phyloP scores from a whole-genome alignment of 441 rosid species.

The Corymbia calophylla region DNA sequence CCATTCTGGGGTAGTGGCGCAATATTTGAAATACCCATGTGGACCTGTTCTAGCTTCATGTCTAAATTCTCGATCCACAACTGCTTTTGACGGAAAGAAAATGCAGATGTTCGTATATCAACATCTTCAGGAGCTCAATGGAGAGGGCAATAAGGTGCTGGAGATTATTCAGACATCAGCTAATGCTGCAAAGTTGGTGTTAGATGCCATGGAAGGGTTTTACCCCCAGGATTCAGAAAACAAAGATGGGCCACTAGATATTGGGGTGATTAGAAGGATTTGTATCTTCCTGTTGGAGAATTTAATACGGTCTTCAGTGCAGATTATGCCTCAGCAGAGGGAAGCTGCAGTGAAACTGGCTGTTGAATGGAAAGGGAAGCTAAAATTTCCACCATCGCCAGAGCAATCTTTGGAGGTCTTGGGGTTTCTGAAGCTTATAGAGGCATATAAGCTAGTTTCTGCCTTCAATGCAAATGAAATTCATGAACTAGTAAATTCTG shows the following conservation, averaged over 20 bases:
- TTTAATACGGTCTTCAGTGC: conserved; percentile 14
- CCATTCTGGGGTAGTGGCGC: background rate
- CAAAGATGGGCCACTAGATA: background rate
- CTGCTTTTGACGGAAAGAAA: background rate
- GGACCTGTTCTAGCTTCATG: background rate
- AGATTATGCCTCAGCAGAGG: conserved; percentile 14
- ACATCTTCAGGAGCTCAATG: background rate
- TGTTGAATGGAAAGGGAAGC: conserved; percentile 26
- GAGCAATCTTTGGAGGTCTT: conserved; percentile 26
- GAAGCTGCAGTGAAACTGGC: conserved; percentile 28
- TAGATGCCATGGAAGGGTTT: background rate
- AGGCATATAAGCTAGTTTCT: conserved; percentile 27
- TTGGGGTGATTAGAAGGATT: conserved; percentile 16
- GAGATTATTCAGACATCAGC: background rate
- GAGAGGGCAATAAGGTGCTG: background rate
- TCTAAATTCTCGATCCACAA: background rate
- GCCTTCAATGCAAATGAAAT: conserved; percentile 17
- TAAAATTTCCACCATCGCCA: background rate
- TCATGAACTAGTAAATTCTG: background rate
- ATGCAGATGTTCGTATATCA: background rate
- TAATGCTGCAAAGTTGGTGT: background rate
- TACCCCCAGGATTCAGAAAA: background rate
- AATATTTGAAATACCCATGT: background rate
- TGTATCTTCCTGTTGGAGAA: conserved; percentile 26
- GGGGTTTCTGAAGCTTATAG: conserved; percentile 18